Evolutionary conservation across 2,329 filamentous ascomycete genomes (phyloP), one percentile per base, ranked within the genome.

Genomic region (Xylariomycetidae sp.): DNA sequence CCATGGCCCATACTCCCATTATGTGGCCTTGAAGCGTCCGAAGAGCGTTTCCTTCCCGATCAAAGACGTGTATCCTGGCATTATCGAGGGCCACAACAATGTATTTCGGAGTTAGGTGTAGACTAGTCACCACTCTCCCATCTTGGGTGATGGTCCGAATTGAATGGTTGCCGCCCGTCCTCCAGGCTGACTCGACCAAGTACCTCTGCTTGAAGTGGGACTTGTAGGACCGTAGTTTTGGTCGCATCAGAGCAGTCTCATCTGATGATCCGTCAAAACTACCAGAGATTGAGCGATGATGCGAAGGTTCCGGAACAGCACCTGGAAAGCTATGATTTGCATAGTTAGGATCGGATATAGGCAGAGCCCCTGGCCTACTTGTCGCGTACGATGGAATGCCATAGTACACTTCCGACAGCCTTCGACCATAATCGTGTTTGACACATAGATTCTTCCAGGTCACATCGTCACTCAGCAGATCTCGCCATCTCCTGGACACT

Each of bases 1-100:
- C 88, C 90, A 98, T 97, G 30, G 92, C 92, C 92, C 92, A 98
- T 14, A 98, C 92, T 25, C 92, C 92, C 92, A 98, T 98, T 27
- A 97, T 86, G 64, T 98, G 92, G 9, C 92, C 92, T 54, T 92
- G 84, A 17, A 98, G 67, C 3, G 88, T 95, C 57, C 88, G 87
- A 50, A 94, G 81, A 44, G 88, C 80, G 48, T 88, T 82, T 20
- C 92, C 92, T 46, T 92, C 80, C 1, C 88, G 89, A 58, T 97
- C 87, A 56, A 97, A 98, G 16, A 98, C 89, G 61, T 98, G 92
- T 28, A 98, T 98, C 67, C 94, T 94, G 23, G 92, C 90, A 61
- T 97, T 98, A 67, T 98, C 92, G 42, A 98, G 74, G 31, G 92
- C 92, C 44, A 97, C 88, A 30, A 98, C 88, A 52, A 98, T 97